A percentile compares a stretch with the other conserved stretches of the same genome.
Evolutionary conservation across 2,329 filamentous ascomycete species (phyloP).

Genomic region (Teratosphaeria destructans): DNA sequence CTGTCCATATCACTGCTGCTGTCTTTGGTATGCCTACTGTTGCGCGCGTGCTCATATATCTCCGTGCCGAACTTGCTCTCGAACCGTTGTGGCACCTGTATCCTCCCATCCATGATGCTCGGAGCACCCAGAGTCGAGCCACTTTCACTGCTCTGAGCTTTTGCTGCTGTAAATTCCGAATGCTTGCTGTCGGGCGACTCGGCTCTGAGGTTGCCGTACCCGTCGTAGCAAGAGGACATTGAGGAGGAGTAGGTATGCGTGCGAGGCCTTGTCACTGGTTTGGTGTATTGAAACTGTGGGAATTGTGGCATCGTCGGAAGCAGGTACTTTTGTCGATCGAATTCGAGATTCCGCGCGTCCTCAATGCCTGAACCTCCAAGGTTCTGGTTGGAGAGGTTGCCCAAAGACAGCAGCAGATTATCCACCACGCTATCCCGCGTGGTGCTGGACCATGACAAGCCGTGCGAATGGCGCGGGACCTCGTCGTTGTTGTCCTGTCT

Average conservation of each 20-base stretch:
- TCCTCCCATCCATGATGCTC: constrained; percentile 7
- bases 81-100: constrained; percentile 6
- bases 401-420: constrained; percentile 89
- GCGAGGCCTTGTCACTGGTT: constrained; percentile 35
- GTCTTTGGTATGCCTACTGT: constrained; percentile 6
- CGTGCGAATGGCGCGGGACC: constrained; percentile 54
- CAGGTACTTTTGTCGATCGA: constrained; percentile 25
- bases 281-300: constrained; percentile 12
- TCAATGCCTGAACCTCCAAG: constrained; percentile 8
- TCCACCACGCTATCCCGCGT: constrained; percentile 86
- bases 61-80: constrained; percentile 1
- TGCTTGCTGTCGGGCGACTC: constrained; percentile 21
- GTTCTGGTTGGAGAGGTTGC: constrained; percentile 44
- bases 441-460: constrained; percentile 69
- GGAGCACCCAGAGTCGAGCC: constrained; percentile 52
- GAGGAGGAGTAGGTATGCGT: constrained; percentile 53
- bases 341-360: constrained; percentile 22
- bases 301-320: constrained; percentile 5
- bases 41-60: not conserved
- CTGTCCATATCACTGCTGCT: constrained; percentile 10
- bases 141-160: constrained; percentile 65
- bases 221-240: constrained; percentile 46
- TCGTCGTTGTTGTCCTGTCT: constrained; percentile 1
- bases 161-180: constrained; percentile 9
- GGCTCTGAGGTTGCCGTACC: constrained; percentile 16